These are phyloP conservation scores for Recurvomyces mirabilis DNA, from an alignment of 495 filamentous ascomycete genomes.

Conservation along the genomic window DNA sequence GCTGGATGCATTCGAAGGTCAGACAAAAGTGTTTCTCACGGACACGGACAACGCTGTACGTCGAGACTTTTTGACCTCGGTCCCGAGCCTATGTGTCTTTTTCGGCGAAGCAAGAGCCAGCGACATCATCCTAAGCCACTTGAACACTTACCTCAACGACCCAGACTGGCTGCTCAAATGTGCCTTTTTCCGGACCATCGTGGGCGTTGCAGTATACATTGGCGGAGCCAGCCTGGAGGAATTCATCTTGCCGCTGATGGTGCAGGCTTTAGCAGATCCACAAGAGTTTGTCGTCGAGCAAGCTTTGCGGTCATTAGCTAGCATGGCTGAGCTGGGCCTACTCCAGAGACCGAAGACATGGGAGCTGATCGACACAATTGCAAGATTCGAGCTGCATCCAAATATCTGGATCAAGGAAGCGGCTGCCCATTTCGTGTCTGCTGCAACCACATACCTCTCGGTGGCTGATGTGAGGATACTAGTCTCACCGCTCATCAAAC, in stretches of 20 bases:
- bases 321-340: slow-evolving; percentile 77
- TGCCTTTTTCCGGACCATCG: slow-evolving; percentile 90
- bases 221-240: slow-evolving; percentile 82
- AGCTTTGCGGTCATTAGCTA: slow-evolving; percentile 77
- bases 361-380: slow-evolving; percentile 72
- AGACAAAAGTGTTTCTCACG: slow-evolving; percentile 81
- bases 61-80: slow-evolving; percentile 85
- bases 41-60: slow-evolving; percentile 82
- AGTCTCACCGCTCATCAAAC: slow-evolving; percentile 62
- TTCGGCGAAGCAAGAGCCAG: slow-evolving; percentile 83
- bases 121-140: slow-evolving; percentile 85
- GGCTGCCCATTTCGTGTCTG: slow-evolving; percentile 67
- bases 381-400: slow-evolving; percentile 80
- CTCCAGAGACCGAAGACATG: slow-evolving; percentile 75
- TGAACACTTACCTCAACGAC: slow-evolving; percentile 97
- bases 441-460: slow-evolving; percentile 65
- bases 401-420: slow-evolving; percentile 93
- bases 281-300: slow-evolving; percentile 93
- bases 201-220: slow-evolving; percentile 83
- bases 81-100: slow-evolving; percentile 86
- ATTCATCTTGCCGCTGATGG: slow-evolving; percentile 91
- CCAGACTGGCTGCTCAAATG: slow-evolving; percentile 93
- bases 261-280: slow-evolving; percentile 88
- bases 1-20: slow-evolving; percentile 65
- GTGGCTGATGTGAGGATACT: slow-evolving; percentile 73